Evolutionary conservation across 768 basidiomycete species (phyloP).

Genomic region (Boletus barrowsii): DNA sequence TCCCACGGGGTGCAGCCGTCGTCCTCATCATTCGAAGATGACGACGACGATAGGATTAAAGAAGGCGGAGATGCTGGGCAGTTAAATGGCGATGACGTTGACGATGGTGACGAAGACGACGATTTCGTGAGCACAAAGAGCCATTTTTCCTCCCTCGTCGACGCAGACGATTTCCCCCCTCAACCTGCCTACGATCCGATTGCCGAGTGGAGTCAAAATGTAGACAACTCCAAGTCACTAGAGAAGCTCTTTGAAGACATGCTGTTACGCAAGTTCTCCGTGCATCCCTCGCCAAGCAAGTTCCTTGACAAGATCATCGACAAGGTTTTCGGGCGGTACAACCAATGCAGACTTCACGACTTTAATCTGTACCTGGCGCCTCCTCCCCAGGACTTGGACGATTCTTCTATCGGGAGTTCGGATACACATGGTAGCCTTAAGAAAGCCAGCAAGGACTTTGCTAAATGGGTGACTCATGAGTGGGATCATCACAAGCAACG

Average conservation of each 20-base stretch:
- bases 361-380: conserved; percentile 61
- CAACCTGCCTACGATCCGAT: conserved; percentile 21
- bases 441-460: conserved; percentile 33
- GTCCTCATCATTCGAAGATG: conserved; percentile 22
- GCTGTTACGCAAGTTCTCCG: conserved; percentile 48
- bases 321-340: conserved; percentile 49
- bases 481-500: conserved; percentile 29
- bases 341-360: conserved; percentile 41
- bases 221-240: conserved; percentile 41
- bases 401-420: conserved; percentile 22
- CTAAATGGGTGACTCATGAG: conserved; percentile 36
- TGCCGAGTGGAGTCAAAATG: conserved; percentile 41
- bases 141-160: conserved; percentile 23
- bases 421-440: conserved; percentile 24
- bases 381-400: conserved; percentile 23
- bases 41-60: conserved; percentile 15
- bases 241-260: conserved; percentile 61
- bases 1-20: conserved; percentile 1
- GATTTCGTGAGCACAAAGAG: conserved; percentile 33
- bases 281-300: conserved; percentile 51
- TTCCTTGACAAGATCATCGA: conserved; percentile 46
- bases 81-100: conserved; percentile 6
- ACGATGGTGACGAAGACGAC: conserved; percentile 30
- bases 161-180: conserved; percentile 17
- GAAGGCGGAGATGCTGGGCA: conserved; percentile 20